A percentile compares a stretch with the other conserved stretches of the same genome.
Evolutionary conservation across 2,329 filamentous ascomycete genomes (phyloP).

Genomic region (Trichoderma pleuroti): DNA sequence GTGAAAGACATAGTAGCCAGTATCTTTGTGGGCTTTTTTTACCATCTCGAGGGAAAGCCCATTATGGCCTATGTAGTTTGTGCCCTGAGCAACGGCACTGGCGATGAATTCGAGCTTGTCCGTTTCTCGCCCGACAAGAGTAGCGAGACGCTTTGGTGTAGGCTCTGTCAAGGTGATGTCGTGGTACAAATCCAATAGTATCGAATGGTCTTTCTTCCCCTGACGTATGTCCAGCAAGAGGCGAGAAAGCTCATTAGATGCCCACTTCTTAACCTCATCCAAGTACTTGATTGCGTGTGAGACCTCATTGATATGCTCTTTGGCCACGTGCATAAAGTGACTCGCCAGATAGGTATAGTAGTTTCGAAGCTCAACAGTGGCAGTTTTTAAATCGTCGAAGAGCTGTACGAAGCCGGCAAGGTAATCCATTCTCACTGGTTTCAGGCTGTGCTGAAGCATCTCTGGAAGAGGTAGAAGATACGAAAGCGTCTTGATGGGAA

Average conservation of each 20-base stretch:
- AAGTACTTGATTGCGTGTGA: background rate
- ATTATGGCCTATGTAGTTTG: slow-evolving; percentile 23
- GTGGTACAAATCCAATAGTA: background rate
- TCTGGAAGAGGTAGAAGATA: background rate
- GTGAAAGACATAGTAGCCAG: background rate
- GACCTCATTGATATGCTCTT: slow-evolving; percentile 10
- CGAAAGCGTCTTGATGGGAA: background rate
- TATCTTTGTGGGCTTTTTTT: background rate
- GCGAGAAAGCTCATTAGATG: background rate
- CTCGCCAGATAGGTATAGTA: slow-evolving; percentile 13
- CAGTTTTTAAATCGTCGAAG: slow-evolving; percentile 14
- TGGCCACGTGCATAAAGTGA: slow-evolving; percentile 5
- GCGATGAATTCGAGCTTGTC: slow-evolving; percentile 21
- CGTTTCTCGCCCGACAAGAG: slow-evolving; percentile 12
- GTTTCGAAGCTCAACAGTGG: background rate
- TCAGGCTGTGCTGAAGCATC: background rate
- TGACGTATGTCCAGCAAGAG: background rate
- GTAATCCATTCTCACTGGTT: background rate
- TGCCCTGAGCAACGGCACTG: background rate
- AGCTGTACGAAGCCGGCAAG: slow-evolving; percentile 2
- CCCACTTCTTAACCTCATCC: background rate
- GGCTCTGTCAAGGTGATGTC: fast-evolving
- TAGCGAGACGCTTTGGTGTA: background rate
- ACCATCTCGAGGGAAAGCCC: background rate
- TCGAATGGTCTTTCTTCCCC: background rate